A percentile compares a stretch with the other conserved stretches of the same genome.
Evolutionary conservation across 73 alveolate genomes (phyloP).

Genomic region (Halteria grandinella): DNA sequence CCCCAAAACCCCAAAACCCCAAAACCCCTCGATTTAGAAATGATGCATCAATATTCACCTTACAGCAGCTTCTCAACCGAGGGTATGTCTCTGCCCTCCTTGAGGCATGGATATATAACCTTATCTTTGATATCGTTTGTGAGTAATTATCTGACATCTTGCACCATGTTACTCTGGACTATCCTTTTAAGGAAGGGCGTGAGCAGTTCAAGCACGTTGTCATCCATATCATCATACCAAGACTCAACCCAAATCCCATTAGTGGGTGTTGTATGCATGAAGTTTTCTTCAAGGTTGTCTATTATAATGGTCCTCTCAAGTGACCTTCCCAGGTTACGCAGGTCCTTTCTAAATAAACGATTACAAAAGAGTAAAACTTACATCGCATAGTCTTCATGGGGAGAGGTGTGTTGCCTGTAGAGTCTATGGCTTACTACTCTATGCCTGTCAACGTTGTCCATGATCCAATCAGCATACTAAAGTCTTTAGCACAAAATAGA

Average conservation of each 20-base stretch:
- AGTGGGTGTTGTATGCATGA: conserved; percentile 70
- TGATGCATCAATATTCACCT: no score
- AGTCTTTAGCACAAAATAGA: background rate
- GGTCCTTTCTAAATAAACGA: conserved; percentile 81
- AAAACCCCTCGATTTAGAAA: no score
- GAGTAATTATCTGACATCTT: conserved; percentile 87
- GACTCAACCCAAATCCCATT: conserved; percentile 95
- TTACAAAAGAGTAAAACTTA: background rate
- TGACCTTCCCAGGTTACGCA: conserved; percentile 90
- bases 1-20: no score
- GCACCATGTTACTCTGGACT: conserved; percentile 73
- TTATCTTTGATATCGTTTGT: conserved; percentile 44
- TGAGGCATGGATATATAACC: conserved; percentile 25
- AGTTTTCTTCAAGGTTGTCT: conserved; percentile 92
- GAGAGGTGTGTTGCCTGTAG: conserved; percentile 91
- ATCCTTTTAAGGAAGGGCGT: conserved; percentile 72
- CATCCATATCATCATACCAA: conserved; percentile 92
- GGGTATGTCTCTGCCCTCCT: conserved; percentile 33
- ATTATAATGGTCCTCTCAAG: conserved; percentile 85
- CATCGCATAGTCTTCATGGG: conserved; percentile 71
- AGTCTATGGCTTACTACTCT: conserved; percentile 79
- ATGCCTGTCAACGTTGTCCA: conserved; percentile 84
- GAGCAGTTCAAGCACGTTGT: conserved; percentile 83
- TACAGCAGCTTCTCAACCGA: conserved; percentile 10
- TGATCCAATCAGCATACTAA: conserved; percentile 89